phyloP scores from a whole-genome alignment of 2,329 filamentous ascomycete species.

The Chrysoporthe cubensis region DNA sequence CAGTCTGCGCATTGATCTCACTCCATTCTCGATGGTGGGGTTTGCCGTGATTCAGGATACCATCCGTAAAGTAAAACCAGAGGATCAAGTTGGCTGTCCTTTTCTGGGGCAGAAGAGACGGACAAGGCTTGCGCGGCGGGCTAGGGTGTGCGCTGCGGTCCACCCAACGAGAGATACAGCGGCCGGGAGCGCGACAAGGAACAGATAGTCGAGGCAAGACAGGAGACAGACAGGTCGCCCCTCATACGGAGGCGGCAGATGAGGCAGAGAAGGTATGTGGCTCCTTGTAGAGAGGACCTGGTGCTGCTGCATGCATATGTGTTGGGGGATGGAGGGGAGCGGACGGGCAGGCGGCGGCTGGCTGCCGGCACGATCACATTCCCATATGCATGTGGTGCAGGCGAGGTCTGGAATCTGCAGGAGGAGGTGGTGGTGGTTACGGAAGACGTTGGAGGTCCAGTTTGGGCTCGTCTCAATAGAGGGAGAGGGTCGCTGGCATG shows the following conservation, averaged over 20 bases:
- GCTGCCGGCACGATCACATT: not conserved
- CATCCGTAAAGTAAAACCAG: not conserved
- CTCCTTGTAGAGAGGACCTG: not conserved
- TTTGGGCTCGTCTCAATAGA: not conserved
- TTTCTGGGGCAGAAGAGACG: not conserved
- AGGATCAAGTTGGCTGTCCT: not conserved
- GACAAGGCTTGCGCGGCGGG: not conserved
- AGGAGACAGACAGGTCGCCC: not conserved
- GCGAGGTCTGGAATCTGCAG: not conserved
- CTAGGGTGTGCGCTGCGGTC: not conserved
- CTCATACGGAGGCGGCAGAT: not conserved
- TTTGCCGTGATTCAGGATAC: not conserved
- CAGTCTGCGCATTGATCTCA: constrained; percentile 8
- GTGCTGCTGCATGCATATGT: not conserved
- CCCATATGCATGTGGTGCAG: not conserved
- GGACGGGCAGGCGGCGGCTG: not conserved
- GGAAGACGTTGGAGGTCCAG: not conserved
- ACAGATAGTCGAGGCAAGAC: not conserved
- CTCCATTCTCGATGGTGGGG: constrained; percentile 19
- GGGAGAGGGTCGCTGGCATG: not conserved
- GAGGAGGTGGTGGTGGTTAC: not conserved
- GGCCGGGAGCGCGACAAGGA: constrained; percentile 1
- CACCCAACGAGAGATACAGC: not conserved
- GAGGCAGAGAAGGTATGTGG: not conserved
- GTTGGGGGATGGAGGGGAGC: constrained; percentile 2